Percentiles rank a stretch among this genome's conserved stretches.
These are phyloP conservation scores for Acacia melanoxylon DNA, from an alignment of 306 rosid species.

Conservation along the genomic window DNA sequence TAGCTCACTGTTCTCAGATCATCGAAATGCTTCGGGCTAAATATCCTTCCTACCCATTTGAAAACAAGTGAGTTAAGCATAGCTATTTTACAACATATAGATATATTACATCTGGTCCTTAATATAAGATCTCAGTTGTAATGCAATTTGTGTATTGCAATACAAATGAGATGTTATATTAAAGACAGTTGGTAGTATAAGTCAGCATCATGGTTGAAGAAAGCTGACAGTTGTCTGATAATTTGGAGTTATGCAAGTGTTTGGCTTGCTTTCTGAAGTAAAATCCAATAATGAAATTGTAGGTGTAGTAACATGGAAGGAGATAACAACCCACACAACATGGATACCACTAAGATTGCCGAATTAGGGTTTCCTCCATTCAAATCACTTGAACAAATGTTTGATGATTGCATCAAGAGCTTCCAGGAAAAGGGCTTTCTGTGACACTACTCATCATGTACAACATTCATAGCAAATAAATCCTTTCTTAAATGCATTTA, in stretches of 20 bases:
- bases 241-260: not conserved
- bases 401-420: slow-evolving; percentile 84
- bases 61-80: slow-evolving; percentile 47
- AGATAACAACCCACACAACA: slow-evolving; percentile 59
- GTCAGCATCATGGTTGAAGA: not conserved
- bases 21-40: slow-evolving; percentile 62
- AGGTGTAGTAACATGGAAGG: slow-evolving; percentile 68
- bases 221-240: not conserved
- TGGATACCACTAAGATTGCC: slow-evolving; percentile 71
- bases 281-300: not conserved
- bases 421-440: slow-evolving; percentile 67
- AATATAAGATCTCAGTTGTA: too few species aligned
- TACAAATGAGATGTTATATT: too few species aligned
- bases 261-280: not conserved
- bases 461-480: not conserved
- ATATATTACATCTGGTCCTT: too few species aligned
- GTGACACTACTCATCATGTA: not conserved
- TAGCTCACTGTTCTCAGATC: slow-evolving; percentile 79
- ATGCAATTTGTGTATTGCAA: too few species aligned
- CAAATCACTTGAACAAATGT: slow-evolving; percentile 69
- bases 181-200: not conserved
- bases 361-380: slow-evolving; percentile 70
- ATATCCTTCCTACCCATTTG: slow-evolving; percentile 75
- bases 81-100: not conserved
- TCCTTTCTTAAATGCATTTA: not conserved